Percentiles rank a stretch among this genome's conserved stretches.
Conservation (phyloP, 345 rosid genomes). For the Hypericum perforatum region DNA sequence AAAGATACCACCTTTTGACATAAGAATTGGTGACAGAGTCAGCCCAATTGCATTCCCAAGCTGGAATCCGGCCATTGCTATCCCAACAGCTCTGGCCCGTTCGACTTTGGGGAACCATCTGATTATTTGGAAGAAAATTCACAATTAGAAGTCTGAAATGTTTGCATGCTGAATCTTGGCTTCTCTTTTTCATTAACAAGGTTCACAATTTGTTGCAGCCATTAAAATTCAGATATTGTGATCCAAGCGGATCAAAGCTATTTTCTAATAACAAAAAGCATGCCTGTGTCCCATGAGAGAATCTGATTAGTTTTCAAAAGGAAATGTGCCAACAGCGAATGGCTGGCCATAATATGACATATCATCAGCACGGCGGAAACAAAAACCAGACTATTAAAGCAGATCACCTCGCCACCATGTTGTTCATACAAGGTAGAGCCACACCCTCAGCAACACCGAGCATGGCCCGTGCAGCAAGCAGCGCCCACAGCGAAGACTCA, state of each 20-base stretch:
- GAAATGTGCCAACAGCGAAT: slow-evolving; percentile 11
- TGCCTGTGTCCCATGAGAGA: too few species aligned
- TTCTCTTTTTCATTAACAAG: neutral
- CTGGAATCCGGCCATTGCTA: slow-evolving; percentile 96
- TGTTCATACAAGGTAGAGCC: slow-evolving; percentile 98
- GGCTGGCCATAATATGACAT: neutral
- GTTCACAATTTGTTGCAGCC: too few species aligned
- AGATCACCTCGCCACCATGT: slow-evolving; percentile 82
- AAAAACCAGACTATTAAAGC: slow-evolving; percentile 11
- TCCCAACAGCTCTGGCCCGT: slow-evolving; percentile 83
- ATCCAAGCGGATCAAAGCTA: too few species aligned
- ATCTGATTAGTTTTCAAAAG: too few species aligned
- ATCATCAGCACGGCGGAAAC: slow-evolving; percentile 9
- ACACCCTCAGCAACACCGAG: slow-evolving; percentile 97
- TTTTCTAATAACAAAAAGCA: too few species aligned
- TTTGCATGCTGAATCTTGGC: slow-evolving; percentile 21
- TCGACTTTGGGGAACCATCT: slow-evolving; percentile 98
- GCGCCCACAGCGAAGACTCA: slow-evolving; percentile 61
- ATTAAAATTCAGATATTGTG: too few species aligned
- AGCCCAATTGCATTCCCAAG: slow-evolving; percentile 91
- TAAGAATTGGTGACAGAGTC: slow-evolving; percentile 73
- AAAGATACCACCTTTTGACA: slow-evolving; percentile 76
- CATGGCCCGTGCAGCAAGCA: slow-evolving; percentile 60
- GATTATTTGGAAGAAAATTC: slow-evolving; percentile 21
- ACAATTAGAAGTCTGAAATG: neutral